phyloP scores from a whole-genome alignment of 805 yeast genomes.

The Cyberlindnera saturnus region DNA sequence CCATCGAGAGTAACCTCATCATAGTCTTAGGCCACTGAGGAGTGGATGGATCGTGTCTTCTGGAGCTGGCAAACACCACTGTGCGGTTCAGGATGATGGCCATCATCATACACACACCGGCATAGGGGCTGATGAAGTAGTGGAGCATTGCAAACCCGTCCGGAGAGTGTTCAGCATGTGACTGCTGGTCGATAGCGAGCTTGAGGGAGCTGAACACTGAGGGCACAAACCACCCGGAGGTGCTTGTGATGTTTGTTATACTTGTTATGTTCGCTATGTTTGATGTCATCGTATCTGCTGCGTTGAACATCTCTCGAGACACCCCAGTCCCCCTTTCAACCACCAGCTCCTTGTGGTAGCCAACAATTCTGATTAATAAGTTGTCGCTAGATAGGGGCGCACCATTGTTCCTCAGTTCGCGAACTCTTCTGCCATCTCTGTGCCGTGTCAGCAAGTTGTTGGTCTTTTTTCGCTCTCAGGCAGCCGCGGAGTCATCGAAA shows the following conservation, averaged over 20 bases:
- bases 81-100: constrained; percentile 55
- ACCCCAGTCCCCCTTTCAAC: too few relatives aligned
- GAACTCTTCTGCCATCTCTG: too few relatives aligned
- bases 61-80: constrained; percentile 48
- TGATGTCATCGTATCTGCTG: too few relatives aligned
- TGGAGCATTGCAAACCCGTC: constrained; percentile 21
- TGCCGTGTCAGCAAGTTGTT: too few relatives aligned
- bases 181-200: constrained; percentile 11
- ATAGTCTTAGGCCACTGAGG: constrained; percentile 23
- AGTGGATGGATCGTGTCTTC: constrained; percentile 18
- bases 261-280: too few relatives aligned
- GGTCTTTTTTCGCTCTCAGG: too few relatives aligned
- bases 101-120: constrained; percentile 48
- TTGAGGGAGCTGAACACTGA: constrained; percentile 1
- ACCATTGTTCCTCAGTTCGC: too few relatives aligned
- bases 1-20: constrained; percentile 32
- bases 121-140: constrained; percentile 44
- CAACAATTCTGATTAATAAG: too few relatives aligned
- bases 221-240: constrained; percentile 1
- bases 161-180: constrained; percentile 2
- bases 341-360: too few relatives aligned
- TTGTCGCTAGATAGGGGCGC: too few relatives aligned
- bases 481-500: too few relatives aligned
- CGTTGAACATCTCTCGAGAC: too few relatives aligned
- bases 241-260: background rate